A percentile compares a stretch with the other conserved stretches of the same genome.
Evolutionary conservation across 331 rosid species (phyloP).

Genomic region (Saraca asoca): DNA sequence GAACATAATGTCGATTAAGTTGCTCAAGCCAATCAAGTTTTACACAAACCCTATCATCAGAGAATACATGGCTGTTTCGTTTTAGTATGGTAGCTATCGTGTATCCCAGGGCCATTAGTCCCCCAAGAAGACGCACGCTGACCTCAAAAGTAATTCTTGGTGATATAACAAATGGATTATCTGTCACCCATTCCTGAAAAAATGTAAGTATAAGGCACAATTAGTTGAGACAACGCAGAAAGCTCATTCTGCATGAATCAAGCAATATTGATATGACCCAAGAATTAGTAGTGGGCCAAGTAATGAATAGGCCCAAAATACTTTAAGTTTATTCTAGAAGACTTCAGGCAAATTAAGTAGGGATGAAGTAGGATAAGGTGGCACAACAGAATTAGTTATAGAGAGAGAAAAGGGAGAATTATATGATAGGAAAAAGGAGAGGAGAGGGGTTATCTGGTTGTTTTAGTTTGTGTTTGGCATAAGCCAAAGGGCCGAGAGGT

Average conservation of each 20-base stretch:
- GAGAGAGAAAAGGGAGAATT: too few species aligned
- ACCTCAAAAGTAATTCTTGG: slow-evolving; percentile 76
- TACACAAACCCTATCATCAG: slow-evolving; percentile 50
- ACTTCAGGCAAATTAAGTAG: too few species aligned
- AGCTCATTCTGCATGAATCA: slow-evolving; percentile 13
- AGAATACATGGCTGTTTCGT: slow-evolving; percentile 63
- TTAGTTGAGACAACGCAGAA: slow-evolving; percentile 16
- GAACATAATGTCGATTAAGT: slow-evolving; percentile 58
- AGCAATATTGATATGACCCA: too few species aligned
- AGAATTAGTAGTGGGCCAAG: too few species aligned
- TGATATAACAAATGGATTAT: slow-evolving; percentile 65
- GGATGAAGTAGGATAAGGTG: too few species aligned
- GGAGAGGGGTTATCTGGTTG: too few species aligned
- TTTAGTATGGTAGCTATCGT: slow-evolving; percentile 70
- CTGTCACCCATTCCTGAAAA: slow-evolving; percentile 72
- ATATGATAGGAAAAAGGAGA: too few species aligned
- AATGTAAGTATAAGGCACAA: slow-evolving; percentile 17
- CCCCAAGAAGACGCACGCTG: slow-evolving; percentile 73
- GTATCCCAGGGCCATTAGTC: slow-evolving; percentile 72
- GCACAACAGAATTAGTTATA: too few species aligned
- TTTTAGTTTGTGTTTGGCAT: too few species aligned
- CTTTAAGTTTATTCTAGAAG: too few species aligned
- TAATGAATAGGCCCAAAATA: too few species aligned
- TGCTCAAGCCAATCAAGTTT: slow-evolving; percentile 73
- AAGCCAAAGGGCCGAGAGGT: too few species aligned